Conservation (phyloP, 176 grass and related monocot genomes). For the Thalia dealbata region DNA sequence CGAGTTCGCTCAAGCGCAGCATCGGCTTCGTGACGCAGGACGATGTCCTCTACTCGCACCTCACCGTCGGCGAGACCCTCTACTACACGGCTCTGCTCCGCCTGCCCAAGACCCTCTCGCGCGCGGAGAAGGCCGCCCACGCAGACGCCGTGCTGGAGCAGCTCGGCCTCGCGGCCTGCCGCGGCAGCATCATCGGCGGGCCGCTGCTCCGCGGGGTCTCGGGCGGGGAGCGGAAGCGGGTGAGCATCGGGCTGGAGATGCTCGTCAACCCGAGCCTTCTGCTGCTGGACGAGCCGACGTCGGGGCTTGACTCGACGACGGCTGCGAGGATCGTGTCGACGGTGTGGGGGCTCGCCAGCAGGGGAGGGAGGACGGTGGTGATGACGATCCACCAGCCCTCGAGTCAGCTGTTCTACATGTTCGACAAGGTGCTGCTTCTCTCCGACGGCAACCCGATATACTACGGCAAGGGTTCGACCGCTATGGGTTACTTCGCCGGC, state of each 20-base stretch:
- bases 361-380: slow-evolving; percentile 28
- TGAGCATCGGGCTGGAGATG: slow-evolving; percentile 48
- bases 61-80: slow-evolving; percentile 39
- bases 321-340: slow-evolving; percentile 30
- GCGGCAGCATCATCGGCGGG: slow-evolving; percentile 32
- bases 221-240: slow-evolving; percentile 44
- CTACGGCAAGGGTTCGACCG: slow-evolving; percentile 25
- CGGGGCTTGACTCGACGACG: slow-evolving; percentile 40
- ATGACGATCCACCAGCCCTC: slow-evolving; percentile 54
- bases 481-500: slow-evolving; percentile 30
- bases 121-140: slow-evolving; percentile 21
- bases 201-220: slow-evolving; percentile 31
- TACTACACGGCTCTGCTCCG: slow-evolving; percentile 41
- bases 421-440: slow-evolving; percentile 41
- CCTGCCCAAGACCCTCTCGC: slow-evolving; percentile 24
- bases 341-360: slow-evolving; percentile 14
- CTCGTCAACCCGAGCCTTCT: slow-evolving; percentile 42
- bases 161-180: slow-evolving; percentile 29
- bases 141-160: slow-evolving; percentile 28
- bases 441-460: slow-evolving; percentile 32
- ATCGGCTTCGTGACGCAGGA: slow-evolving; percentile 44
- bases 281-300: slow-evolving; percentile 42
- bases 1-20: slow-evolving; percentile 30
- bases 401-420: slow-evolving; percentile 45
- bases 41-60: slow-evolving; percentile 41